These are phyloP conservation scores for Cydonia oblonga DNA, from an alignment of 331 rosid species.

Conservation along the genomic window DNA sequence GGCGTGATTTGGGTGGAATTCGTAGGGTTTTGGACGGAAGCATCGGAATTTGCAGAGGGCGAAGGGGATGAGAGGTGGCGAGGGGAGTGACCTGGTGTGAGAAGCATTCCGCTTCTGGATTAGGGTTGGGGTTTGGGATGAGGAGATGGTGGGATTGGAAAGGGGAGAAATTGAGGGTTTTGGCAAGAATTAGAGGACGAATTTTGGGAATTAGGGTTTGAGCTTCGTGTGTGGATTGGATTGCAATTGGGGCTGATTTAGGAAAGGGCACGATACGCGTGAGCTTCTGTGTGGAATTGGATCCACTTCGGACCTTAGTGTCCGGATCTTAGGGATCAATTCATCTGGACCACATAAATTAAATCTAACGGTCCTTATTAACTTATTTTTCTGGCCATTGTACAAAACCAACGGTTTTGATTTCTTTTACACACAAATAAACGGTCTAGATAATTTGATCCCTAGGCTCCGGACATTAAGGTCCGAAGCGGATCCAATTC, in stretches of 20 bases:
- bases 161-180: background rate
- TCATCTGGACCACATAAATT: too few species aligned
- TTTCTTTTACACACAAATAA: too few species aligned
- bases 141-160: background rate
- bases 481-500: too few species aligned
- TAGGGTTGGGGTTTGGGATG: background rate
- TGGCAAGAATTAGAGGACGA: background rate
- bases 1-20: conserved; percentile 21
- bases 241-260: background rate
- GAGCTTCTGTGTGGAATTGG: too few species aligned
- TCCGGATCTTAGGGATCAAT: too few species aligned
- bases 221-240: background rate
- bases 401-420: too few species aligned
- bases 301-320: too few species aligned
- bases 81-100: conserved; percentile 89
- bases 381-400: too few species aligned
- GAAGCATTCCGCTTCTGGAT: conserved; percentile 45
- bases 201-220: background rate
- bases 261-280: background rate
- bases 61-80: conserved; percentile 78
- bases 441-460: accelerated
- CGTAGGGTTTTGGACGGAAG: conserved; percentile 21
- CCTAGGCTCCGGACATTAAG: accelerated
- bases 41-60: conserved; percentile 33
- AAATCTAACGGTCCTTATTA: too few species aligned